Evolutionary conservation across 2,329 filamentous ascomycete genomes (phyloP), one percentile per base, ranked within the genome.

Genomic region (Fusarium denticulatum): DNA sequence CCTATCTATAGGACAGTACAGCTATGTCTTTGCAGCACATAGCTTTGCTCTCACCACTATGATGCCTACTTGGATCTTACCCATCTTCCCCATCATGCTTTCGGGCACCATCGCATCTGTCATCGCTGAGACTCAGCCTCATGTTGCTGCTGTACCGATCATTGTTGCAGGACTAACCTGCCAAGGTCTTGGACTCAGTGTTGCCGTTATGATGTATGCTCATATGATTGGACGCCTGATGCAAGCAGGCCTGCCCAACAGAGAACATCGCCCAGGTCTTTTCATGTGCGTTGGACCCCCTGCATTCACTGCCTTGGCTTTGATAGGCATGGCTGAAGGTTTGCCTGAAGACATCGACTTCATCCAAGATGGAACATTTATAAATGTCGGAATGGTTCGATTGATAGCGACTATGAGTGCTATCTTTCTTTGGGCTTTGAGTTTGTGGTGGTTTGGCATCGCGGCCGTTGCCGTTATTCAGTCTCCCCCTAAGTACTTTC

Each of bases 11-110:
- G 83, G 86, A 0, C 92, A 94, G 79, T 94, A 94, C 82, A 90
- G 88, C 57, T 89, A 87, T 78, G 83, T 94, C 26, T 94, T 94
- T 79, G 84, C 88, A 9, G 81, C 83, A 7, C 87, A 89, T 77
- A 86, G 82, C 64, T 90, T 91, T 68, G 85, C 85, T 5, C 83
- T 93, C 12, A 87, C 89, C 61, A 89, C 88, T 53, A 92, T 93
- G 88, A 93, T 92, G 86, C 92, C 92, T 0, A 90, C 90, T 0
- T 93, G 91, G 91, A 90, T 93, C 65, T 83, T 94, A 9, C 92
- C 92, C n/a, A 91, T 93, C 75, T 94, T 93, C 79, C 92, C 92
- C 16, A 85, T 92, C 79, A 93, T 94, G 92, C 86, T 94, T 15
- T 88, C 87, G 1, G 92, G 92, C 5, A 94, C 92, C 4, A 89